Evolutionary conservation across 2,329 filamentous ascomycete genomes (phyloP).

Genomic region (Pseudogymnoascus sp.): DNA sequence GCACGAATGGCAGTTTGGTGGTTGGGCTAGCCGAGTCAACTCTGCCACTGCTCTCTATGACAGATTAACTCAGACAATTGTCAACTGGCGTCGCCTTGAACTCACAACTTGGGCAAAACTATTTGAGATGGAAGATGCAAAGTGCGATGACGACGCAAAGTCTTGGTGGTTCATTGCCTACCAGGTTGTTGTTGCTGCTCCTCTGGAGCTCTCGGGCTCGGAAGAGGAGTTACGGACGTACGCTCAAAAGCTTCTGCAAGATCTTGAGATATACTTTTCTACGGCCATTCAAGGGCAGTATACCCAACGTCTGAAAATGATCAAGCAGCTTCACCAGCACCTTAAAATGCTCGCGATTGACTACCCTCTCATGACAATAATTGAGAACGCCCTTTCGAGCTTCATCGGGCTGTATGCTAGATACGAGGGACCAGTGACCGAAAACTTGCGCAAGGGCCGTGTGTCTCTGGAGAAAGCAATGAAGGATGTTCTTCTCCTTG

Average conservation of each 20-base stretch:
- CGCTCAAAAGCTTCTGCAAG: constrained; percentile 61
- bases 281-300: constrained; percentile 78
- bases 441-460: constrained; percentile 61
- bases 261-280: constrained; percentile 71
- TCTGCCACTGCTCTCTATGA: constrained; percentile 66
- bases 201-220: constrained; percentile 56
- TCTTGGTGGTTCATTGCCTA: constrained; percentile 98
- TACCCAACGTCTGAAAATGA: constrained; percentile 60
- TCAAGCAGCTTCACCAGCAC: constrained; percentile 59
- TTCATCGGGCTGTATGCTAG: constrained; percentile 70
- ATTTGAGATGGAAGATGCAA: constrained; percentile 74
- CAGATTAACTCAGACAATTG: constrained; percentile 69
- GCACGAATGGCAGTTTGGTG: constrained; percentile 84
- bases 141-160: constrained; percentile 68
- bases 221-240: constrained; percentile 56
- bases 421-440: constrained; percentile 59
- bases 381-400: constrained; percentile 63
- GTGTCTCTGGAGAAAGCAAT: constrained; percentile 79
- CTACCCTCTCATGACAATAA: constrained; percentile 47
- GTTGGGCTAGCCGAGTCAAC: constrained; percentile 76
- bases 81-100: constrained; percentile 86
- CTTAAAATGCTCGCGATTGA: constrained; percentile 55
- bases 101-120: constrained; percentile 85
- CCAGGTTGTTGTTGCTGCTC: constrained; percentile 74
- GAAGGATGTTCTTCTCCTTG: constrained; percentile 84